Conservation (phyloP, 768 basidiomycete genomes). For the Lactarius sp. region DNA sequence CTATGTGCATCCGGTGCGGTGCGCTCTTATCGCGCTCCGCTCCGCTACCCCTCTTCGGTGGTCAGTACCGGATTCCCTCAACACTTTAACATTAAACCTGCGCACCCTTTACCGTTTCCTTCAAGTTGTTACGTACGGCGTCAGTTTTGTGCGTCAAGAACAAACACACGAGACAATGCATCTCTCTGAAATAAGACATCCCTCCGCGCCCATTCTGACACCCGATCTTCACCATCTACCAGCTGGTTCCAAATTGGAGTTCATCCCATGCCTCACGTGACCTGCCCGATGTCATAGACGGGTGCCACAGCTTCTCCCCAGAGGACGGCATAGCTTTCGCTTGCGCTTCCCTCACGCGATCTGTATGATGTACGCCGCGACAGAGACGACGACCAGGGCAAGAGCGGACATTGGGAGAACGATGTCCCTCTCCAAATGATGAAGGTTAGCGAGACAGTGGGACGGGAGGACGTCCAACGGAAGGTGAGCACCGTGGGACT, state of each 20-base stretch:
- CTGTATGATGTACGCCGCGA: slow-evolving; percentile 22
- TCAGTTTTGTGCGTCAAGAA: no score
- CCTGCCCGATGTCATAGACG: slow-evolving; percentile 39
- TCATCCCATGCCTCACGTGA: slow-evolving; percentile 42
- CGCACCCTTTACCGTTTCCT: no score
- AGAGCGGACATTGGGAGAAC: neutral
- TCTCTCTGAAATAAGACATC: slow-evolving; percentile 1
- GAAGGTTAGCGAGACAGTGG: slow-evolving; percentile 12
- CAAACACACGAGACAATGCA: no score
- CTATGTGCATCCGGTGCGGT: no score
- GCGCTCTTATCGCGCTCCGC: no score
- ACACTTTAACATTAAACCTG: no score
- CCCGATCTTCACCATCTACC: slow-evolving; percentile 31
- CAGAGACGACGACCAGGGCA: neutral
- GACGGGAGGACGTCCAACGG: slow-evolving; percentile 11
- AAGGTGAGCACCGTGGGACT: slow-evolving; percentile 2
- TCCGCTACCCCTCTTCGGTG: no score
- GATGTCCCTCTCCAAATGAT: slow-evolving; percentile 11
- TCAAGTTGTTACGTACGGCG: no score
- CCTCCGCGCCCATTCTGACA: slow-evolving; percentile 56
- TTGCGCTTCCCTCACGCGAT: slow-evolving; percentile 33
- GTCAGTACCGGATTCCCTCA: no score
- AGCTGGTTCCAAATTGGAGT: slow-evolving; percentile 52
- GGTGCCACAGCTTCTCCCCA: slow-evolving; percentile 59
- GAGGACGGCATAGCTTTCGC: slow-evolving; percentile 30